phyloP scores from a whole-genome alignment of 805 yeast species.

The Saturnispora ahearnii region DNA sequence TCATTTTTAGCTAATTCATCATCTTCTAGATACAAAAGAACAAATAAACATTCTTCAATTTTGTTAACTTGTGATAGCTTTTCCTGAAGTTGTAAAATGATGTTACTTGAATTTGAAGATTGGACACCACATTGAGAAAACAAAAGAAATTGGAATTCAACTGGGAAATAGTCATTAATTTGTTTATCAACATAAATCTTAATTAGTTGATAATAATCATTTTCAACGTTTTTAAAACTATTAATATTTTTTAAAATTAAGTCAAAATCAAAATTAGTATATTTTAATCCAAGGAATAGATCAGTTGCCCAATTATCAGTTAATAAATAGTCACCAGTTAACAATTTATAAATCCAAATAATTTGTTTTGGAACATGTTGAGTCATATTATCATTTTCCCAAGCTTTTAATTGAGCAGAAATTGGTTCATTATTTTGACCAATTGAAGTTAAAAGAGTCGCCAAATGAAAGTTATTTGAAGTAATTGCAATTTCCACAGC shows the following conservation, averaged over 20 bases:
- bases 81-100: constrained; percentile 34
- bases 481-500: constrained; percentile 58
- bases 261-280: constrained; percentile 27
- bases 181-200: neutral
- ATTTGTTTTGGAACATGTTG: constrained; percentile 44
- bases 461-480: constrained; percentile 59
- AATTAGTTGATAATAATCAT: neutral
- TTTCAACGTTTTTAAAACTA: constrained; percentile 12
- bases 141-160: neutral
- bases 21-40: constrained; percentile 46
- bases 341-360: constrained; percentile 51
- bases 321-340: constrained; percentile 39
- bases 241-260: constrained; percentile 23
- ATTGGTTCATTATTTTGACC: constrained; percentile 69
- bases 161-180: neutral
- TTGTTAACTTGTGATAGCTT: constrained; percentile 40
- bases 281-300: constrained; percentile 59
- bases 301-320: constrained; percentile 26
- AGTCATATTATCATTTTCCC: constrained; percentile 42
- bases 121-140: constrained; percentile 9
- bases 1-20: constrained; percentile 36
- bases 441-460: constrained; percentile 56
- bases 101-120: constrained; percentile 12
- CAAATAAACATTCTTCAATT: constrained; percentile 54
- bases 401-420: constrained; percentile 48